Conservation (phyloP, 106 monocot species). For the Dendrobium huoshanense region DNA sequence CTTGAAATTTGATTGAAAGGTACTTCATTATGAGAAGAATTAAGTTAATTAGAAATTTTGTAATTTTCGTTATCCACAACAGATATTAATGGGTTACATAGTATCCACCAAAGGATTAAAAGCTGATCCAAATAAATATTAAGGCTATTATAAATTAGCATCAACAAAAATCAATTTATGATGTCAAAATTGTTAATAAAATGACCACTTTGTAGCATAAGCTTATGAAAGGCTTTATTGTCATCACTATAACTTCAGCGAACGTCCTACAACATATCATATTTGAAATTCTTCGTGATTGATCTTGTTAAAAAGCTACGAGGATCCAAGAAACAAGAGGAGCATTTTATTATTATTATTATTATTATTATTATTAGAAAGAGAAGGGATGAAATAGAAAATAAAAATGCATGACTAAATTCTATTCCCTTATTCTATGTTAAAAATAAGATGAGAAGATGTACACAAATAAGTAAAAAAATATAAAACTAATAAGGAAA, state of each 20-base stretch:
- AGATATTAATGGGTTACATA: neutral
- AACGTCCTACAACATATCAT: neutral
- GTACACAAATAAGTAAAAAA: no score
- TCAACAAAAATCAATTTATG: neutral
- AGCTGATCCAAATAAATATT: neutral
- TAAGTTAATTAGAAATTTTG: neutral
- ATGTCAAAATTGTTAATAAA: neutral
- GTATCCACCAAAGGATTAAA: neutral
- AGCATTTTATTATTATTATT: no score
- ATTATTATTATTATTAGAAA: no score
- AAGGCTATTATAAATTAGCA: neutral
- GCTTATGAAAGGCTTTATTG: neutral
- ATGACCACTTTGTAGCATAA: neutral
- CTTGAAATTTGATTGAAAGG: neutral
- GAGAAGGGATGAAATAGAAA: neutral
- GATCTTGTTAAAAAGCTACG: no score
- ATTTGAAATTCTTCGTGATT: neutral
- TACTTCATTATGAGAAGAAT: neutral
- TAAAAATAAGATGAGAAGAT: no score
- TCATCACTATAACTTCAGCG: neutral
- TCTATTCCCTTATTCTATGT: neutral
- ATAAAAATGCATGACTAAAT: neutral
- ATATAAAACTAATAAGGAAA: no score
- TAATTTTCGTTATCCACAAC: neutral
- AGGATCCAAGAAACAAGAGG: no score